Evolutionary conservation across 148 eudicot species (phyloP).

Genomic region (Suaeda aralocaspica): DNA sequence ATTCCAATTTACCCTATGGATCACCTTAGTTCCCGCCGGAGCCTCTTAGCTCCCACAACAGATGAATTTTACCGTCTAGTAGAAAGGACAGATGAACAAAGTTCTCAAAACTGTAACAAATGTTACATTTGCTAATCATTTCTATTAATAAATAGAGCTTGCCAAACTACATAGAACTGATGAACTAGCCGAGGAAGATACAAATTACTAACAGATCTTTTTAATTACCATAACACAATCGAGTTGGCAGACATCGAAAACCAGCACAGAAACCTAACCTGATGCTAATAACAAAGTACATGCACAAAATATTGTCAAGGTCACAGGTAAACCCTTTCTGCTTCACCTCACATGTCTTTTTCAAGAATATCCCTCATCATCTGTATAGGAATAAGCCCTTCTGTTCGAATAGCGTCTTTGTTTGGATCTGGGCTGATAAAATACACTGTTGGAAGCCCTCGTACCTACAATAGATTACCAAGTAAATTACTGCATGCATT

Average conservation of each 20-base stretch:
- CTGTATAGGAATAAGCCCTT: conserved; percentile 91
- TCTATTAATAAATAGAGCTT: too few species aligned
- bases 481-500: not conserved
- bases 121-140: too few species aligned
- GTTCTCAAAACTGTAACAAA: not conserved
- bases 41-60: too few species aligned
- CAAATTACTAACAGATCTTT: not conserved
- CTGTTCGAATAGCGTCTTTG: conserved; percentile 89
- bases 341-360: conserved; percentile 49
- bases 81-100: too few species aligned
- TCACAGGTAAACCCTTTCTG: not conserved
- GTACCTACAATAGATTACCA: conserved; percentile 45
- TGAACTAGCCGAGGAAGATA: not conserved
- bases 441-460: conserved; percentile 92
- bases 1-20: not conserved
- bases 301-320: not conserved
- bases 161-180: not conserved
- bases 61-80: too few species aligned
- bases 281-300: conserved; percentile 9
- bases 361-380: conserved; percentile 90
- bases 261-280: conserved; percentile 12
- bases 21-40: too few species aligned
- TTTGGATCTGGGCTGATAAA: conserved; percentile 89
- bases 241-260: not conserved
- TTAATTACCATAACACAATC: not conserved